These are phyloP conservation scores for Fraxinus greggii DNA, from an alignment of 305 asterid species.

Conservation along the genomic window DNA sequence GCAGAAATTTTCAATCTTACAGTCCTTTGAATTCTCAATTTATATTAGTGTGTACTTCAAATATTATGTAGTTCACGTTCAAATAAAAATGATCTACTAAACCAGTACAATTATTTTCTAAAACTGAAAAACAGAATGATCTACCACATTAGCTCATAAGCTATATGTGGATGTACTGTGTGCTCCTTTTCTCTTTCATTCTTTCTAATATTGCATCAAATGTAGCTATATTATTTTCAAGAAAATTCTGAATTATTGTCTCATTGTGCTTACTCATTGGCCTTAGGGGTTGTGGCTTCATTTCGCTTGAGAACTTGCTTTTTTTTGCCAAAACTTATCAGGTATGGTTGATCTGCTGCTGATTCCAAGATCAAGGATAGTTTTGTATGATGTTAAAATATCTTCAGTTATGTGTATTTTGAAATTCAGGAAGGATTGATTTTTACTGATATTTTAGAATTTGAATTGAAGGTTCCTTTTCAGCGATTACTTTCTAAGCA, in stretches of 20 bases:
- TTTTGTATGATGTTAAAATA: constrained; percentile 14
- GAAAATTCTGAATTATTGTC: constrained; percentile 12
- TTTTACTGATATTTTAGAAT: constrained; percentile 54
- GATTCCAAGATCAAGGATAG: constrained; percentile 24
- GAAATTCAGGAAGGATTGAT: constrained; percentile 13
- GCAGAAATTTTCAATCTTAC: not conserved
- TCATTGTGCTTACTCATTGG: constrained; percentile 31
- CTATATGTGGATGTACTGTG: not conserved
- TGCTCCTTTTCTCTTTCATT: not conserved
- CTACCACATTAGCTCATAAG: not conserved
- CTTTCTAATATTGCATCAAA: not conserved
- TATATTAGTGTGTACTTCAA: not conserved
- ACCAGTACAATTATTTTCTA: not conserved
- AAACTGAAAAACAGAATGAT: not conserved
- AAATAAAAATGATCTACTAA: not conserved
- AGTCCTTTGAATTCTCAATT: not conserved
- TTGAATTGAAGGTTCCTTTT: constrained; percentile 74
- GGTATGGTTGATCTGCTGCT: constrained; percentile 58
- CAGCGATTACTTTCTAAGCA: constrained; percentile 80
- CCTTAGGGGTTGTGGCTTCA: constrained; percentile 87
- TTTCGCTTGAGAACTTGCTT: constrained; percentile 91
- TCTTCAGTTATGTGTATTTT: not conserved
- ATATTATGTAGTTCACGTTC: not conserved
- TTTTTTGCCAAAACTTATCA: constrained; percentile 74
- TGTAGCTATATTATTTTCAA: not conserved